Percentiles rank a stretch among this genome's conserved stretches.
phyloP scores from a whole-genome alignment of 2,329 filamentous ascomycete species.

The Fusarium vanettenii region DNA sequence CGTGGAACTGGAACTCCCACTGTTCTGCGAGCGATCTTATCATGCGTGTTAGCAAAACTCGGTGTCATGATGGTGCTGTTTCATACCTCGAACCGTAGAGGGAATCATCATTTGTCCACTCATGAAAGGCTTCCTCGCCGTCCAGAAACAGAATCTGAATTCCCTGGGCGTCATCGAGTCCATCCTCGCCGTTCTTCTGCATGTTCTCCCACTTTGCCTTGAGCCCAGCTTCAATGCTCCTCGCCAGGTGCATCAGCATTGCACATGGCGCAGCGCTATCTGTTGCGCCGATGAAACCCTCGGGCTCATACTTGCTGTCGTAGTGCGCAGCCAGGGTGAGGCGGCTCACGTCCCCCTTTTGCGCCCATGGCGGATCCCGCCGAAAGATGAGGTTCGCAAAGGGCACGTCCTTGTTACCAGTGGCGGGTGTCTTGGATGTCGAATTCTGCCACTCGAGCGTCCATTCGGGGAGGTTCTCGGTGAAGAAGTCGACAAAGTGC shows the following conservation, averaged over 20 bases:
- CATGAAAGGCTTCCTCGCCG: constrained; percentile 90
- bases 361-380: constrained; percentile 87
- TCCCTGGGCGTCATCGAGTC: constrained; percentile 80
- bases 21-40: constrained; percentile 76
- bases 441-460: constrained; percentile 87
- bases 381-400: constrained; percentile 90
- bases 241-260: constrained; percentile 88
- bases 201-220: constrained; percentile 85
- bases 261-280: constrained; percentile 96
- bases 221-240: constrained; percentile 82
- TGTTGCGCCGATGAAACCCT: constrained; percentile 91
- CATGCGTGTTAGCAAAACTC: constrained; percentile 2
- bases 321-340: constrained; percentile 94
- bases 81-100: constrained; percentile 85
- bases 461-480: constrained; percentile 80
- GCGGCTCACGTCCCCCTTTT: constrained; percentile 78
- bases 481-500: constrained; percentile 89
- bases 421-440: constrained; percentile 83
- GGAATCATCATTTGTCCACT: constrained; percentile 85
- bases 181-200: constrained; percentile 66
- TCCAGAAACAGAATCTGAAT: constrained; percentile 92
- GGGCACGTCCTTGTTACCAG: constrained; percentile 76
- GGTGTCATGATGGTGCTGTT: neutral
- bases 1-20: constrained; percentile 80
- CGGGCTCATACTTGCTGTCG: constrained; percentile 82